Conservation (phyloP, 1,284 basidiomycete species). For the Rhizopogon parksii region DNA sequence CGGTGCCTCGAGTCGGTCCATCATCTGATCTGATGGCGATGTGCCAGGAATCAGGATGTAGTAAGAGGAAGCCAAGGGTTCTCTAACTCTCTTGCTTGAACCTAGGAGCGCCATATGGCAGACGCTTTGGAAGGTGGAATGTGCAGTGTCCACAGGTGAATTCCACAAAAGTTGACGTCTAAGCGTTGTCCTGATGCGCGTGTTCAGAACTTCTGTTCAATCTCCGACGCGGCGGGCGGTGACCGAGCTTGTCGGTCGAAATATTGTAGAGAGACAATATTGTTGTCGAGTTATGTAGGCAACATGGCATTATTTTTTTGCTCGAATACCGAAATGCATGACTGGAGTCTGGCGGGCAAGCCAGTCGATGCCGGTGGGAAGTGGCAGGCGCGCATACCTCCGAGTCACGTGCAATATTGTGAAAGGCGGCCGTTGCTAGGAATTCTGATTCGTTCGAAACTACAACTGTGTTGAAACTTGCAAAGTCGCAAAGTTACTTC, state of each 20-base stretch:
- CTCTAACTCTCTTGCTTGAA: neutral
- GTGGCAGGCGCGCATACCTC: no score
- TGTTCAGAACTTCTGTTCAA: neutral
- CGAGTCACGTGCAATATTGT: no score
- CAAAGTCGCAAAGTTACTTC: no score
- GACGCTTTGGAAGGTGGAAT: neutral
- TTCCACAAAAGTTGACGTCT: no score
- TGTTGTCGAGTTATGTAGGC: conserved; percentile 1
- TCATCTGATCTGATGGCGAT: neutral
- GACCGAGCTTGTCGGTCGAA: neutral
- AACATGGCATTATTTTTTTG: neutral
- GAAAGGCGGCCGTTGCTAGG: no score
- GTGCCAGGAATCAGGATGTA: neutral
- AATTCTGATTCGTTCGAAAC: no score
- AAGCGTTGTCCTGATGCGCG: no score
- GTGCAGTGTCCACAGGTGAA: neutral
- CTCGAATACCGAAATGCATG: neutral
- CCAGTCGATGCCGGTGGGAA: no score
- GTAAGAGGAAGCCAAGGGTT: neutral
- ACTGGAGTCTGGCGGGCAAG: no score
- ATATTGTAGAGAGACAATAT: neutral
- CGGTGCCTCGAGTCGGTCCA: neutral
- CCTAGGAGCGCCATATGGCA: neutral
- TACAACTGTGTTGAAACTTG: no score
- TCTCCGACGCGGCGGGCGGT: neutral